Base-by-base conservation (phyloP, 805 yeast genomes). In the Candida railenensis region DNA sequence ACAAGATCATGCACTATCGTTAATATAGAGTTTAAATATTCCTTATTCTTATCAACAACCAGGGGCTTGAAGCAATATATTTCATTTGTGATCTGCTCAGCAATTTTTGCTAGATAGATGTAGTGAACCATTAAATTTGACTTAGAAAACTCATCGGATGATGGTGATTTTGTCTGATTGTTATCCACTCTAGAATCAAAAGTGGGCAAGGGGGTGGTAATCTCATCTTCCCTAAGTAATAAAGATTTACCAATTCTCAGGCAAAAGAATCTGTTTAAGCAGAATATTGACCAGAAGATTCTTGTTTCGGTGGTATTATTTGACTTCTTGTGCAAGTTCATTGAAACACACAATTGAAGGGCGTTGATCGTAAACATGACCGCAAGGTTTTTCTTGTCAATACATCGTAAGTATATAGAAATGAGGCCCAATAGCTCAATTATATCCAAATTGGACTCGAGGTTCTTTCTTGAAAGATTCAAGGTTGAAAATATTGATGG, bases 371-470 rank as follows among this genome's bases (percentile, higher is more conserved):
- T 58, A 44, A 56, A 58, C 36, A 52, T 46, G 14, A 56, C 58
- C 1, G 66, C 55, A 2, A 62, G 56, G 42, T 55, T 57, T 45
- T 63, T 63, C 48, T 63, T 63, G 43, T 63, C 68, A 2, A 62
- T 39, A 7, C 58, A 44, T 34, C 66, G 44, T 33, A 55, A 46
- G 44, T 63, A 62, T 12, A 61, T 40, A 1, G 68, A 51, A 4
- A 58, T 43, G 32, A 62, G 44, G 4, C 66, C 62, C 16, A 51
- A 55, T 8, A 59, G 37, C 40, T 62, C 67, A 16, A 63, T 59
- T 3, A 61, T 44, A 34, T 61, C 58, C 25, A 62, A 44, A 2
- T 49, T 49, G 14, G 52, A 48, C 5, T 43, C 46, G 3, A 56
- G 38, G 15, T 49, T 39, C 14, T 25, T 21, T 18, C 45, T 46